Percentiles rank a stretch among this genome's conserved stretches.
Conservation (phyloP, 2,329 filamentous ascomycete genomes). For the Colletotrichum sp. region DNA sequence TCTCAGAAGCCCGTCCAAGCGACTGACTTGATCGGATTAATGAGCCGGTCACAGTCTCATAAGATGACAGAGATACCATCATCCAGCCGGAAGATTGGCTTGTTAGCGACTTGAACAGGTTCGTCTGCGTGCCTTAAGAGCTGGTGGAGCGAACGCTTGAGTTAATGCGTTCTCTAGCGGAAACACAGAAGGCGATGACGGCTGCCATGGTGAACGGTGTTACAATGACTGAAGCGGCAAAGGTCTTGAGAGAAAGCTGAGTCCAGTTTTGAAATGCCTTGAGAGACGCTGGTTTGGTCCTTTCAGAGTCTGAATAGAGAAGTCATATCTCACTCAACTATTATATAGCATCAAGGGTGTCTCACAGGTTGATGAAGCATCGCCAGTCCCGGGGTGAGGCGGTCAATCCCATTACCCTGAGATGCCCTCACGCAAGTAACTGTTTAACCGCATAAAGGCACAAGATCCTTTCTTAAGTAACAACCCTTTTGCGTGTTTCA, state of each 20-base stretch:
- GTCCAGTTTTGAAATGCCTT: background rate
- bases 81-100: background rate
- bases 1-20: background rate
- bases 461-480: too few species aligned
- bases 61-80: background rate
- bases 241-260: background rate
- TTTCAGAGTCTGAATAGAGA: fast-evolving
- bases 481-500: too few species aligned
- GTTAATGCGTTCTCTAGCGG: background rate
- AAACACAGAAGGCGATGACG: background rate
- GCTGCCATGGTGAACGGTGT: background rate
- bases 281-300: background rate
- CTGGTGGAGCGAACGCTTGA: background rate
- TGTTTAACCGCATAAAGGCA: too few species aligned
- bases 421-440: too few species aligned
- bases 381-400: too few species aligned
- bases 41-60: background rate
- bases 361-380: background rate
- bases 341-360: background rate
- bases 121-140: background rate
- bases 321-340: background rate
- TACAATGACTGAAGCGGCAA: background rate
- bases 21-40: background rate
- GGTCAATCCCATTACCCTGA: too few species aligned
- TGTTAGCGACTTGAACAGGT: background rate